Evolutionary conservation across 2,329 filamentous ascomycete species (phyloP), one percentile per base, ranked within the genome.

Genomic region (Botryosphaeria dothidea): DNA sequence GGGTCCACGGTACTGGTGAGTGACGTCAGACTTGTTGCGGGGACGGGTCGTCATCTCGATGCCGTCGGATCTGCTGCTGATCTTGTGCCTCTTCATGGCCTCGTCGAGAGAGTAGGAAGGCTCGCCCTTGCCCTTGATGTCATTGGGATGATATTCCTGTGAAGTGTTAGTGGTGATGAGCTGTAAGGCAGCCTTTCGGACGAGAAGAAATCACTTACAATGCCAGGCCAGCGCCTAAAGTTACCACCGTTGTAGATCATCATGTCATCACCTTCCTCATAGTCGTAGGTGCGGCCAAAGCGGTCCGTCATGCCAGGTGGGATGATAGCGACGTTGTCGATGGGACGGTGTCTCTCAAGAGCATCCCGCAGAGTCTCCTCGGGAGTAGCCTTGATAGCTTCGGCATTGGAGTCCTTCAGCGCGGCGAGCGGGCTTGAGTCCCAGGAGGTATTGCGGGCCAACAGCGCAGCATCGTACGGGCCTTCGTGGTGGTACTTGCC

Each of bases 401-500:
- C 91, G 62, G 84, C 82, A 77, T 95, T 97, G 46, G 88, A 88
- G 3, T 86, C 83, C 64, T 83, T 82, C 4, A 96, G 85, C 2
- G 93, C 94, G 29, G 90, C 92, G 7, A 97, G 79, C 0, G 94
- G 93, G 3, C 91, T 89, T 65, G 75, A 79, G 63, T 83, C 80
- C 70, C 81, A 83, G 71, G 87, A 83, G 3, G 80, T 82, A 78
- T 97, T 97, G 54, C 92, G 86, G 13, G 90, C 86, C 1, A 90
- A 82, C 61, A 92, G 83, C 2, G 92, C 90, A 9, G 93, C 92
- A 74, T 98, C 94, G 71, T 91, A 98, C 0, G 94, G 94, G 0
- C 94, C 93, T 68, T 90, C 92, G 72, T 98, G 94, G 76, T 97
- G 94, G 77, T 96, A 97, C 2, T 84, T 79, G 19, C 84, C 84